Evolutionary conservation across 345 rosid genomes (phyloP).

Genomic region (Eucalyptus curtisii): DNA sequence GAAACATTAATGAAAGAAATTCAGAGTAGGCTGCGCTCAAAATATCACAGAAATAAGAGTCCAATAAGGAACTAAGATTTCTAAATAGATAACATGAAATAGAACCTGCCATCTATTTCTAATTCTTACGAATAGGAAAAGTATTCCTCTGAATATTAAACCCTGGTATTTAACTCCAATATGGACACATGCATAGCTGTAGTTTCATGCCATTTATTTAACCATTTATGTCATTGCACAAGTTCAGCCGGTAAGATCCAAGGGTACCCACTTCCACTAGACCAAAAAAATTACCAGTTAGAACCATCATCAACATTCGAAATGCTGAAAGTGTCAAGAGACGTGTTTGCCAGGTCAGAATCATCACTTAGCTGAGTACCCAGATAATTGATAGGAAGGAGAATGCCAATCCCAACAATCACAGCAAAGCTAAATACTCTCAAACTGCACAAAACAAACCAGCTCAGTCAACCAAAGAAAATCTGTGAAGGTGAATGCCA

Average conservation of each 20-base stretch:
- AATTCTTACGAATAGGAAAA: neutral
- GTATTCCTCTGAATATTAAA: neutral
- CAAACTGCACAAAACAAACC: constrained; percentile 29
- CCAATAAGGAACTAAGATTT: neutral
- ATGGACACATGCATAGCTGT: neutral
- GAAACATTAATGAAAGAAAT: neutral
- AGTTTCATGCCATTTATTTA: neutral
- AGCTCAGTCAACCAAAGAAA: neutral
- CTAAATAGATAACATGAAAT: neutral
- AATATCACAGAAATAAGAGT: neutral
- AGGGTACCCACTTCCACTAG: neutral
- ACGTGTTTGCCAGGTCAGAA: constrained; percentile 45
- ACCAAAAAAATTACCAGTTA: constrained; percentile 33
- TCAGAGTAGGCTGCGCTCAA: neutral
- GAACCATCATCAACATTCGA: constrained; percentile 84
- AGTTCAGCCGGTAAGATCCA: neutral
- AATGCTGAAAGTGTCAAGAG: constrained; percentile 75
- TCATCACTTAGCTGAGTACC: constrained; percentile 59
- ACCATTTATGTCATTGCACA: neutral
- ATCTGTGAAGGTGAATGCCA: neutral
- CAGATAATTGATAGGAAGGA: constrained; percentile 73
- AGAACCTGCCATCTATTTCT: neutral
- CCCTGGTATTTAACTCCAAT: neutral
- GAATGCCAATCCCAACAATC: constrained; percentile 58
- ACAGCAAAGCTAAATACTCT: constrained; percentile 55